Base-by-base conservation (phyloP, 495 filamentous ascomycete species). In the Bacidia gigantensis region DNA sequence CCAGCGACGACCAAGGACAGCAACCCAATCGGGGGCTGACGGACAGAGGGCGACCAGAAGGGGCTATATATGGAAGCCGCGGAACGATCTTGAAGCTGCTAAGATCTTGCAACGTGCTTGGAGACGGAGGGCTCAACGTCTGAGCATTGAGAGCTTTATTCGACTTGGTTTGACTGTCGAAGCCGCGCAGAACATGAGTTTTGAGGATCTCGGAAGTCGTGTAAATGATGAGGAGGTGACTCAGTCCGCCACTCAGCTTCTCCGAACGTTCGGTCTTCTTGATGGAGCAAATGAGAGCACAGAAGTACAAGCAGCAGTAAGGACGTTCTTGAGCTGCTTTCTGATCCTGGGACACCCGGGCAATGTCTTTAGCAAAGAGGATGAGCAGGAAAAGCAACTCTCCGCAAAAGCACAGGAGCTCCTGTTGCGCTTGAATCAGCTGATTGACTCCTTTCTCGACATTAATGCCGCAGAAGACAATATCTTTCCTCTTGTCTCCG, bases 281-380 rank as follows among this genome's bases (percentile, higher is more conserved):
- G 82, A 88, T 57, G 78, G 79, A 52, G 78, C 79, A 41, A 71
- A 76, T 22, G 83, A 80, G 1, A 79, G 81, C 0, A 71, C 86
- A 44, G 78, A 82, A 45, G 82, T 84, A 56, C 83, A 85, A 67
- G 82, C 87, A 40, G 82, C 84, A 9, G 83, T 89, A 22, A 78
- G 89, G 59, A 95, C 83, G 2, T 97, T 98, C 61, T 70, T 98
- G 41, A 94, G 87, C 64, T 87, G 87, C 39, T 97, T 86, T 67
- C 72, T 98, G 18, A 94, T 98, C 50, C 76, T 94, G 11, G 90
- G 88, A 0, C 92, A 98, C 68, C 88, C 93, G 0, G 73, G 80
- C n/a, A 82, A 93, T 58, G 89, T 96, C 44, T 68, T 98, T 45
- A 92, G 83, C 66, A 87, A 87, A 52, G 81, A 88, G 56, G 84